A percentile compares a stretch with the other conserved stretches of the same genome.
Conservation (phyloP, 2,329 filamentous ascomycete genomes). For the Mollisia scopiformis region DNA sequence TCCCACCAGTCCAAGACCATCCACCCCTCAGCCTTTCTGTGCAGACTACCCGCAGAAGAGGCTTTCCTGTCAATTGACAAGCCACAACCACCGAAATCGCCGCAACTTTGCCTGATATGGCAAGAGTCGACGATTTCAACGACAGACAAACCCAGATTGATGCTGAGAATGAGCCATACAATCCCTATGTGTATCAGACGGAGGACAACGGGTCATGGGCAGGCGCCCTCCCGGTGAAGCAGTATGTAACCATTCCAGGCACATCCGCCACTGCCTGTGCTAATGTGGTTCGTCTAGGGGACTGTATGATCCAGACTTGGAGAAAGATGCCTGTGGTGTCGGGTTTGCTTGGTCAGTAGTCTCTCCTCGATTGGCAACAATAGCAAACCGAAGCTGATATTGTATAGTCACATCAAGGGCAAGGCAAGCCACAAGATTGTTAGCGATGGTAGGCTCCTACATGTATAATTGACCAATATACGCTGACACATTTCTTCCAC, state of each 20-base stretch:
- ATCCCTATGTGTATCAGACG: slow-evolving; percentile 83
- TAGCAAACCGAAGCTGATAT: slow-evolving; percentile 25
- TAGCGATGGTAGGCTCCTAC: slow-evolving; percentile 75
- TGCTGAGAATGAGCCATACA: slow-evolving; percentile 61
- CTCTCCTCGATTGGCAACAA: neutral
- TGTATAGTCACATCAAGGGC: slow-evolving; percentile 88
- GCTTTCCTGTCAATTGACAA: neutral
- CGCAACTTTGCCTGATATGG: slow-evolving; percentile 66
- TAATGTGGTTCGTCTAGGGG: slow-evolving; percentile 53
- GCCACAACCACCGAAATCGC: slow-evolving; percentile 24
- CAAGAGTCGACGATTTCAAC: slow-evolving; percentile 67
- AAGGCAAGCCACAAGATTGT: slow-evolving; percentile 97
- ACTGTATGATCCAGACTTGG: slow-evolving; percentile 92
- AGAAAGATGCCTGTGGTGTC: slow-evolving; percentile 99
- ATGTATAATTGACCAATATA: slow-evolving; percentile 1
- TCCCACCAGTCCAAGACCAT: neutral
- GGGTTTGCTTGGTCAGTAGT: slow-evolving; percentile 89
- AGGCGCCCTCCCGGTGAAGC: slow-evolving; percentile 92
- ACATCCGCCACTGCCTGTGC: neutral
- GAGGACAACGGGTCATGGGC: slow-evolving; percentile 90
- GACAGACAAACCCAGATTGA: slow-evolving; percentile 67
- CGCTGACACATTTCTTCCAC: slow-evolving; percentile 38
- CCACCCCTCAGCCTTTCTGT: neutral
- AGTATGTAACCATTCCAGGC: slow-evolving; percentile 52
- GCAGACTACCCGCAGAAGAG: neutral